Evolutionary conservation across 208 protist genomes (phyloP).

Genomic region (Spongospora subterranea): DNA sequence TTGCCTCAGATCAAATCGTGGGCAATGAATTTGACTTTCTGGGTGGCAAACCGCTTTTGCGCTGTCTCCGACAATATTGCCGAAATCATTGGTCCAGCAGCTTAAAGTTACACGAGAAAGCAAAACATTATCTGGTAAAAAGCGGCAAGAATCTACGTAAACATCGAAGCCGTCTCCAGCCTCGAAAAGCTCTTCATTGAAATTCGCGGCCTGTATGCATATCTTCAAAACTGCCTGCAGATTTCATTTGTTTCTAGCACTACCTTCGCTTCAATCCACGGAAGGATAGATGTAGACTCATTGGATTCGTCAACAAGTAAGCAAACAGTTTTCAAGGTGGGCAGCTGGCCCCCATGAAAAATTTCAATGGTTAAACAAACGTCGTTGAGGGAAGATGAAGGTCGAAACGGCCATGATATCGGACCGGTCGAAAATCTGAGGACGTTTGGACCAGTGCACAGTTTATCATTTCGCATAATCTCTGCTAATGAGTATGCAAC

Average conservation of each 20-base stretch:
- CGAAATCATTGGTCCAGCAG: neutral
- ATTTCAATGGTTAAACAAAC: no score
- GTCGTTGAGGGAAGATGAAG: no score
- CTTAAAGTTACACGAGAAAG: neutral
- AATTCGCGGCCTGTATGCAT: neutral
- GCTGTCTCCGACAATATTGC: neutral
- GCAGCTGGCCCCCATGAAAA: no score
- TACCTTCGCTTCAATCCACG: neutral
- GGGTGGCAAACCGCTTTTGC: neutral
- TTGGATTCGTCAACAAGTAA: neutral
- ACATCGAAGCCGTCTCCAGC: constrained; percentile 24
- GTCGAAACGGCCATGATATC: no score
- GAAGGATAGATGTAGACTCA: neutral
- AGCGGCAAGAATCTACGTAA: constrained; percentile 27
- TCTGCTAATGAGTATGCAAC: neutral
- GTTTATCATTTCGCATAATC: neutral
- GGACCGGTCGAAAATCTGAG: no score
- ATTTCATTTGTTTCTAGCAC: neutral
- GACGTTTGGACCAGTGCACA: no score
- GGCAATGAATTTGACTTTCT: neutral
- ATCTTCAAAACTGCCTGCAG: neutral
- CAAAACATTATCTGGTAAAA: constrained; percentile 23
- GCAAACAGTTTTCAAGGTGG: neutral
- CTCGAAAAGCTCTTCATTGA: neutral
- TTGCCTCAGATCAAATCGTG: neutral